Evolutionary conservation across 2,329 filamentous ascomycete species (phyloP).

Genomic region (Pyrenophora teres): DNA sequence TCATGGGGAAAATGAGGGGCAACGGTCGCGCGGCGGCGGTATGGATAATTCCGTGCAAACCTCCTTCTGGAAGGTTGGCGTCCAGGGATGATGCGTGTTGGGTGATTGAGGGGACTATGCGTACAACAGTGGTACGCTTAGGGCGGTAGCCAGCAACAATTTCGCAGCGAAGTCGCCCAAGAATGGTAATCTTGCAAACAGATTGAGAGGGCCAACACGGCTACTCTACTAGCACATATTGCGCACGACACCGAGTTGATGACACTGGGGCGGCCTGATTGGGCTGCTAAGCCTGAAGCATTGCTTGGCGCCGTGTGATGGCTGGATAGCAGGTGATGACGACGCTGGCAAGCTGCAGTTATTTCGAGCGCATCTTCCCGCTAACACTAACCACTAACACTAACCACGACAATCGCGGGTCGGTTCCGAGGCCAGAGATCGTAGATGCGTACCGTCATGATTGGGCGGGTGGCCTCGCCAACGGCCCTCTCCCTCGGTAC

Average conservation of each 20-base stretch:
- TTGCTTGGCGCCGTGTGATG: background rate
- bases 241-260: background rate
- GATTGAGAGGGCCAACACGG: background rate
- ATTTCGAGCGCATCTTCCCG: conserved; percentile 14
- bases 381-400: too few relatives aligned
- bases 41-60: conserved; percentile 24
- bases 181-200: background rate
- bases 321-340: conserved; percentile 7
- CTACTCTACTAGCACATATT: background rate
- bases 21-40: conserved; percentile 19
- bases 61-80: conserved; percentile 27
- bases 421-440: conserved; percentile 12
- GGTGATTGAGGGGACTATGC: conserved; percentile 1
- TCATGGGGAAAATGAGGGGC: conserved; percentile 14
- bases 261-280: background rate
- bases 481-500: conserved; percentile 26
- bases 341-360: conserved; percentile 2
- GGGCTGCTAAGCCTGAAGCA: background rate
- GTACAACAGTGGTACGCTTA: conserved; percentile 12
- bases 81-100: conserved; percentile 28
- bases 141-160: conserved; percentile 12
- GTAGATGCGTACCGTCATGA: conserved; percentile 7
- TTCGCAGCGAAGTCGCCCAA: conserved; percentile 7
- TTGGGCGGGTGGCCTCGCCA: conserved; percentile 10
- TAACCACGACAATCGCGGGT: conserved; percentile 14